Evolutionary conservation across 2,329 filamentous ascomycete genomes (phyloP), one percentile per base, ranked within the genome.

Genomic region (Aphanocladium album): DNA sequence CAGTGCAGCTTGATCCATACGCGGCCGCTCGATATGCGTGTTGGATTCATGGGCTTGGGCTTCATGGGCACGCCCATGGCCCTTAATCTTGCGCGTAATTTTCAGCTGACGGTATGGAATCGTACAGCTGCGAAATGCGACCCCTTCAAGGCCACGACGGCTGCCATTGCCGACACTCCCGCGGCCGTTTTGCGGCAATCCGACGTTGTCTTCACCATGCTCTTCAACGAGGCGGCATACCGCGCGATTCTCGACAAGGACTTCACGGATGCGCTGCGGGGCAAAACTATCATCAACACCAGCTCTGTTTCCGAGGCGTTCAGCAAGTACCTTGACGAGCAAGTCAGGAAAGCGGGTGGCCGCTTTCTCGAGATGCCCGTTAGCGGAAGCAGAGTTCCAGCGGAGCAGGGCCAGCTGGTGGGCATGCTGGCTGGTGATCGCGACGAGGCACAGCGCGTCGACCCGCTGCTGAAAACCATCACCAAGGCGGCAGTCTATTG

Each of bases 61-160:
- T 64, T 66, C 17, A 73, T 73, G 71, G 69, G 70, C 45, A 68
- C 67, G 19, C 71, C 71, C 30, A 73, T 73, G 71, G 71, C 71
- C 39, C 60, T 71, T 41, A 71, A 72, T 39, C 64, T 73, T 7
- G 55, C 65, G n/a, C 65, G 66, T 5, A 60, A 64, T 35, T 72
- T 67, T 49, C 64, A 63, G 1, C 33, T 70, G 4, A 69, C 65
- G 0, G 71, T 73, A 11, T 73, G 70, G 71, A 73, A 73, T 46
- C 67, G 71, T 30, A 71, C 55, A 43, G 2, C 64, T 1, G 65
- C 68, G 7, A 72, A 71, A 57, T 72, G 69, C 51, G 46, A 53
- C 1, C 58, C 58, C 2, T 63, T 73, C 0, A 41, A 50, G 16
- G 16, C 62, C 16, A 66, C 64, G 4, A 67, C 69, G 1, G 70